phyloP scores from a whole-genome alignment of 2,329 filamentous ascomycete genomes.

The Ophiostoma australiae region DNA sequence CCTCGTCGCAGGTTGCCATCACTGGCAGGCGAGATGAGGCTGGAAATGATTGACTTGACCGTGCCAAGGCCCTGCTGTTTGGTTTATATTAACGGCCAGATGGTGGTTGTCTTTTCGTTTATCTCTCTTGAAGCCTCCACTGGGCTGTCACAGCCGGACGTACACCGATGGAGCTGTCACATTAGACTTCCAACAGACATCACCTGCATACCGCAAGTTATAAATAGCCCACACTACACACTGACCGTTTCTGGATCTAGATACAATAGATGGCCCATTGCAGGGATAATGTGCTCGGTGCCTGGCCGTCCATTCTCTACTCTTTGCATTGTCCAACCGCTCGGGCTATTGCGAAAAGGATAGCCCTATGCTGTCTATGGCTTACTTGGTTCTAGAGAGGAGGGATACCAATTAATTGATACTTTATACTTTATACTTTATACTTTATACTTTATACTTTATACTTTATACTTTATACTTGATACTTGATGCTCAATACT shows the following conservation, averaged over 20 bases:
- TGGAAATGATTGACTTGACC: not conserved
- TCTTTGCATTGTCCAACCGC: slow-evolving; percentile 2
- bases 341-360: not conserved
- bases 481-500: not conserved
- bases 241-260: not conserved
- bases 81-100: not conserved
- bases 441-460: not conserved
- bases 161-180: not conserved
- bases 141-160: not conserved
- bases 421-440: not conserved
- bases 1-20: not conserved
- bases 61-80: not conserved
- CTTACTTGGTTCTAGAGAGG: not conserved
- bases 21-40: not conserved
- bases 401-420: too few species aligned
- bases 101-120: not conserved
- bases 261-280: not conserved
- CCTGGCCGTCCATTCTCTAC: not conserved
- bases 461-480: not conserved
- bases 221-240: not conserved
- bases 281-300: not conserved
- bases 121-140: not conserved
- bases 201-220: not conserved
- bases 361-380: not conserved
- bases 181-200: slow-evolving; percentile 1